Percentiles rank a stretch among this genome's conserved stretches.
Evolutionary conservation across 2,329 filamentous ascomycete genomes (phyloP).

Genomic region (Penicillium crustosum): DNA sequence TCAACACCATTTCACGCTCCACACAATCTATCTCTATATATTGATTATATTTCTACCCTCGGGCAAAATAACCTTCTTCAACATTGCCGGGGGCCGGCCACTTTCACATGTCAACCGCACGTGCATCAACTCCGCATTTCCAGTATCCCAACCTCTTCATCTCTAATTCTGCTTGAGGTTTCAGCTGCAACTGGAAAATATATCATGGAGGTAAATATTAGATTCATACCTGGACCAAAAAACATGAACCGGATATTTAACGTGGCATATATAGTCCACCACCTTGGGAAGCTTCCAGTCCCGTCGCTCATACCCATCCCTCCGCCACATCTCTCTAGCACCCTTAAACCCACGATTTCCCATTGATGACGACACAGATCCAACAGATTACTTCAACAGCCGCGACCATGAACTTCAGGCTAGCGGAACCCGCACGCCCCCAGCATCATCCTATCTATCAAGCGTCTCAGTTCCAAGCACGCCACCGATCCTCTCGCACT

Average conservation of each 20-base stretch:
- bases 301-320: slow-evolving; percentile 59
- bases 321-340: slow-evolving; percentile 61
- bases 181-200: slow-evolving; percentile 2
- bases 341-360: slow-evolving; percentile 58
- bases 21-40: neutral
- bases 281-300: slow-evolving; percentile 36
- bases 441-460: slow-evolving; percentile 41
- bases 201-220: slow-evolving; percentile 28
- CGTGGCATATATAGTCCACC: slow-evolving; percentile 19
- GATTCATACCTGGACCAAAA: neutral
- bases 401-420: slow-evolving; percentile 22
- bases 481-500: slow-evolving; percentile 45
- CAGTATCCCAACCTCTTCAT: slow-evolving; percentile 6
- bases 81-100: slow-evolving; percentile 7
- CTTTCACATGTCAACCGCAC: slow-evolving; percentile 27
- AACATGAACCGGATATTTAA: neutral
- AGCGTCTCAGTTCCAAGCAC: slow-evolving; percentile 45
- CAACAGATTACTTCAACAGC: slow-evolving; percentile 35
- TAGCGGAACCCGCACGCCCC: slow-evolving; percentile 35
- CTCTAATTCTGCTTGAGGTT: slow-evolving; percentile 3
- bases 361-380: slow-evolving; percentile 48
- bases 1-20: neutral
- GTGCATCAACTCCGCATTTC: slow-evolving; percentile 28
- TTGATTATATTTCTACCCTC: neutral
- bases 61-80: neutral